A percentile compares a stretch with the other conserved stretches of the same genome.
Evolutionary conservation across 345 rosid genomes (phyloP).

Genomic region (Carallia pectinifolia): DNA sequence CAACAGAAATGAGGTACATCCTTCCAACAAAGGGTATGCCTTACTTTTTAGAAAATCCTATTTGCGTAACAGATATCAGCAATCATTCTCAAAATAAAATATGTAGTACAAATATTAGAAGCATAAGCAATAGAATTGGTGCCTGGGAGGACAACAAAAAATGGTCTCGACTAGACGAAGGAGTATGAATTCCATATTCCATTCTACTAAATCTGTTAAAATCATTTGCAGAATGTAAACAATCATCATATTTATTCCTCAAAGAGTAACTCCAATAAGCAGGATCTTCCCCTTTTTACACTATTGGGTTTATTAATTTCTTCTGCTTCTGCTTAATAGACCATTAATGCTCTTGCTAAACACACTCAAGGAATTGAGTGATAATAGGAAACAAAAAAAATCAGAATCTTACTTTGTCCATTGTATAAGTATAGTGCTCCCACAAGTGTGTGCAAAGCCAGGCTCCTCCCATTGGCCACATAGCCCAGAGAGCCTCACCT

Average conservation of each 20-base stretch:
- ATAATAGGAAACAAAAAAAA: neutral
- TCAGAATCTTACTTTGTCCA: conserved; percentile 63
- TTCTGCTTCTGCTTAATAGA: neutral
- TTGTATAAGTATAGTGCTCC: conserved; percentile 83
- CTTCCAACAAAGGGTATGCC: conserved; percentile 86
- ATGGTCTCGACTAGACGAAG: no score
- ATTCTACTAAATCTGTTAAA: no score
- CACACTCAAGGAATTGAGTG: neutral
- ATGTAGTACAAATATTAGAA: neutral
- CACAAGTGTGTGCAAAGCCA: conserved; percentile 96
- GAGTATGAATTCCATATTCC: no score
- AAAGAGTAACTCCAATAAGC: neutral
- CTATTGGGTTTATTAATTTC: neutral
- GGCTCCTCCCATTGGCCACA: conserved; percentile 99
- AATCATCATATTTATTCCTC: neutral
- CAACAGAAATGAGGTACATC: conserved; percentile 68
- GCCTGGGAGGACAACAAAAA: no score
- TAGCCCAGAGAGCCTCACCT: conserved; percentile 72
- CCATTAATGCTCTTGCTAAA: neutral
- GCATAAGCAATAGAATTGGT: neutral
- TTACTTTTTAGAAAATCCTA: conserved; percentile 76
- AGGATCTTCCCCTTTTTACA: neutral
- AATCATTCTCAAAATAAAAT: neutral
- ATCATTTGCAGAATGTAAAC: no score
- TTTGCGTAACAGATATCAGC: conserved; percentile 4